Percentiles rank a stretch among this genome's conserved stretches.
phyloP scores from a whole-genome alignment of 768 basidiomycete genomes.

The Lactarius hengduanensis region DNA sequence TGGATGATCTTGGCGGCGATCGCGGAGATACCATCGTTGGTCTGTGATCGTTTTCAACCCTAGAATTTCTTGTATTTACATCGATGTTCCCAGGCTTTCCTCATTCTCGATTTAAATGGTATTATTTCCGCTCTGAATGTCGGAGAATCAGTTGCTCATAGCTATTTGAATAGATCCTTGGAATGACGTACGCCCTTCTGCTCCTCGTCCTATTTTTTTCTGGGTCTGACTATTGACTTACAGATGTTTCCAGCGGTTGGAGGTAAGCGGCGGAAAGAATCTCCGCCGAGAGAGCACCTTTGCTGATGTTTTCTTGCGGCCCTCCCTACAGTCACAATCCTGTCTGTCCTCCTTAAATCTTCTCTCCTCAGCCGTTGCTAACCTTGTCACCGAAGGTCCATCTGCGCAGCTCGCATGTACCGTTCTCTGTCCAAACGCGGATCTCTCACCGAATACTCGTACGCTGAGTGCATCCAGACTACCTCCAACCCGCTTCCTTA shows the following conservation, averaged over 20 bases:
- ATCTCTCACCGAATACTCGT: conserved; percentile 17
- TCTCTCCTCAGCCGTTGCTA: neutral
- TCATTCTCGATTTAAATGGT: conserved; percentile 14
- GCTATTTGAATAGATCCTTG: conserved; percentile 9
- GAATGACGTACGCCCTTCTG: conserved; percentile 2
- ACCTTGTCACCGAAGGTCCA: neutral
- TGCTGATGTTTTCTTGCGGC: neutral
- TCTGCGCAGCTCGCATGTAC: conserved; percentile 4
- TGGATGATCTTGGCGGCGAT: neutral
- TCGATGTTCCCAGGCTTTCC: conserved; percentile 3
- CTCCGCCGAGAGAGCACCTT: neutral
- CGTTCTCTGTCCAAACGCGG: conserved; percentile 1
- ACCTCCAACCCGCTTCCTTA: neutral
- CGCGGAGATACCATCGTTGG: neutral
- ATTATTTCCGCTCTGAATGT: neutral
- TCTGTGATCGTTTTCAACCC: neutral
- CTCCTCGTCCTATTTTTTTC: neutral
- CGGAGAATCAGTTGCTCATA: neutral
- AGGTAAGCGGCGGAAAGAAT: neutral
- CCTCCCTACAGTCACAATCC: neutral
- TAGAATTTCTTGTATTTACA: neutral
- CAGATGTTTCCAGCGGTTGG: conserved; percentile 11
- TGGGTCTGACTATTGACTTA: neutral
- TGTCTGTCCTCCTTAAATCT: neutral
- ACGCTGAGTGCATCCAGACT: neutral